Conservation (phyloP, 495 filamentous ascomycete genomes). For the Aspergillus nanangensis region DNA sequence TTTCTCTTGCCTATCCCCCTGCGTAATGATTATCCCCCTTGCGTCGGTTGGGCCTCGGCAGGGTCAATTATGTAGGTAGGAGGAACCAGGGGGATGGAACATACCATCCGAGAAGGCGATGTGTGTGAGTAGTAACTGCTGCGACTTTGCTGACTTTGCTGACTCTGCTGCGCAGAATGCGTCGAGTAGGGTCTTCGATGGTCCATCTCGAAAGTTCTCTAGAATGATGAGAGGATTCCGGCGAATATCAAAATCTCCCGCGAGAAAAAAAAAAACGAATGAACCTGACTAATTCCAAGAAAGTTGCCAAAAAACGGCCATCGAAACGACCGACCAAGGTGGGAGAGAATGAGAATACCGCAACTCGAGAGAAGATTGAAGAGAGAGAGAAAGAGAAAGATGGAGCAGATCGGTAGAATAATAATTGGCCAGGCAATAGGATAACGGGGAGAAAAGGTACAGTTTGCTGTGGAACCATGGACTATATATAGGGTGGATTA, state of each 20-base stretch:
- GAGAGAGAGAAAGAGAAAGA: not conserved
- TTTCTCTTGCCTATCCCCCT: too few species aligned
- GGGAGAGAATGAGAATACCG: not conserved
- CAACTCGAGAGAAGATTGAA: not conserved
- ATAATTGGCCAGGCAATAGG: not conserved
- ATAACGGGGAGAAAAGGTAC: not conserved
- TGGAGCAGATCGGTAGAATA: not conserved
- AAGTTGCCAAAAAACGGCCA: not conserved
- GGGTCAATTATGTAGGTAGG: too few species aligned
- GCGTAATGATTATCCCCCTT: not conserved
- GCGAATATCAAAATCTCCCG: too few species aligned
- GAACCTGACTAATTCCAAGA: not conserved
- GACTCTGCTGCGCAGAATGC: not conserved
- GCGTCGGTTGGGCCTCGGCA: not conserved
- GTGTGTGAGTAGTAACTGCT: slow-evolving; percentile 3
- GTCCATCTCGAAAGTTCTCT: not conserved
- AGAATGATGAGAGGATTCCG: too few species aligned
- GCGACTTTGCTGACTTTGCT: not conserved
- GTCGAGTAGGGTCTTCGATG: not conserved
- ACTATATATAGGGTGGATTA: not conserved
- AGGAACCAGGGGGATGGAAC: not conserved
- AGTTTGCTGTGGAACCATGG: not conserved
- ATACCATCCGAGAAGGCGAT: not conserved
- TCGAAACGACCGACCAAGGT: not conserved
- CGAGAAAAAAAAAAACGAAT: too few species aligned